These are phyloP conservation scores for Gentiana macrophylla DNA, from an alignment of 257 asterid species.

Conservation along the genomic window DNA sequence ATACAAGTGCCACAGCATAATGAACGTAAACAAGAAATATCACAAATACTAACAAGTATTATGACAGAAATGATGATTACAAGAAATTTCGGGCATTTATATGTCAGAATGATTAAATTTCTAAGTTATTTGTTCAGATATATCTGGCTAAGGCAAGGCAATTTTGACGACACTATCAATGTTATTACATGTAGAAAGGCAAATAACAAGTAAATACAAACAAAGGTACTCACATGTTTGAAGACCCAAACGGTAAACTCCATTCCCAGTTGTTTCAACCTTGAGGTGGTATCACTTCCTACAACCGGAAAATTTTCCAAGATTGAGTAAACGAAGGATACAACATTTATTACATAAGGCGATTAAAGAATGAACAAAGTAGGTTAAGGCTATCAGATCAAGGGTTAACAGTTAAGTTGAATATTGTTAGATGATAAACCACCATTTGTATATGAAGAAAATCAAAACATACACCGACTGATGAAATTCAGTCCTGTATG, in stretches of 20 bases:
- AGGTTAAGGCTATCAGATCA: neutral
- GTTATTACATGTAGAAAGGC: no score
- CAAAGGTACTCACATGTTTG: conserved; percentile 68
- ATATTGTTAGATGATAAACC: neutral
- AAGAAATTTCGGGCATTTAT: no score
- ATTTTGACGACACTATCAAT: no score
- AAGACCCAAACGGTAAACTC: conserved; percentile 99
- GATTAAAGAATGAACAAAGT: neutral
- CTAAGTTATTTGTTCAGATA: no score
- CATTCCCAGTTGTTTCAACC: conserved; percentile 96
- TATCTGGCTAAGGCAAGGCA: no score
- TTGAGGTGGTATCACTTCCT: conserved; percentile 85
- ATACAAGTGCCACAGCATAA: no score
- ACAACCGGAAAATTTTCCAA: conserved; percentile 12
- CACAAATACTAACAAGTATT: no score
- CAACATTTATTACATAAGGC: neutral
- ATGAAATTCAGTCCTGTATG: no score
- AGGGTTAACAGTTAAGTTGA: neutral
- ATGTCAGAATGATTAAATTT: no score
- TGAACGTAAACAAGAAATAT: neutral
- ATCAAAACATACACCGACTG: no score
- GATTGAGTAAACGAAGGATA: neutral
- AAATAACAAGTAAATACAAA: no score
- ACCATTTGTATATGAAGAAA: neutral
- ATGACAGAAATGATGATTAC: no score